Percentiles rank a stretch among this genome's conserved stretches.
These are phyloP conservation scores for Verticillium nubilum DNA, from an alignment of 2,329 filamentous ascomycete genomes.

Conservation along the genomic window DNA sequence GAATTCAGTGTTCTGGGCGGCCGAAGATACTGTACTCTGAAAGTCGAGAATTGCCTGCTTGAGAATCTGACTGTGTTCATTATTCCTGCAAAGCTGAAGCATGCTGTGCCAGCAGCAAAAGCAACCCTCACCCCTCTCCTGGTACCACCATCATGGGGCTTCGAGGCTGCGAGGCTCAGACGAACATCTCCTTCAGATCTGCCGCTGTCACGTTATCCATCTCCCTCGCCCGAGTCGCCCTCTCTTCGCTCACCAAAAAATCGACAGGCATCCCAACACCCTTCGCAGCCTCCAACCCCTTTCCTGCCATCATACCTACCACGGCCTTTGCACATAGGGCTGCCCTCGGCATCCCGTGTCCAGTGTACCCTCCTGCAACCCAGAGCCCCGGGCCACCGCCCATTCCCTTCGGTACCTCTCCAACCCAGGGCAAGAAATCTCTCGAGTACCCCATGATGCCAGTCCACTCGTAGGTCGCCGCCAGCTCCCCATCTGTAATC, in stretches of 20 bases:
- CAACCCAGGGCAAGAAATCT: conserved; percentile 67
- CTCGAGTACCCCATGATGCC: conserved; percentile 74
- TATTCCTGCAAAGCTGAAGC: no score
- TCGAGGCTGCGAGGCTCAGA: neutral
- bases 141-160: no score
- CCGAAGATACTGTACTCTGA: no score
- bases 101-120: no score
- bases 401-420: conserved; percentile 49
- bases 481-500: conserved; percentile 36
- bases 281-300: conserved; percentile 18
- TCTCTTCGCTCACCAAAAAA: conserved; percentile 30
- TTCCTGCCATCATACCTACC: conserved; percentile 47
- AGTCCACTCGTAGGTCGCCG: conserved; percentile 63
- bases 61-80: no score
- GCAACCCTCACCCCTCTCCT: neutral
- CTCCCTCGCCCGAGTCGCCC: conserved; percentile 15
- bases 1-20: no score
- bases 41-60: no score
- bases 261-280: conserved; percentile 36
- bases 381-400: conserved; percentile 53
- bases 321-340: conserved; percentile 60
- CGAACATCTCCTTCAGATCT: conserved; percentile 12
- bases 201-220: conserved; percentile 9
- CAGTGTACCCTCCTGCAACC: conserved; percentile 62
- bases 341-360: conserved; percentile 73